Conservation (phyloP, 306 rosid species). For the Neltuma alba region DNA sequence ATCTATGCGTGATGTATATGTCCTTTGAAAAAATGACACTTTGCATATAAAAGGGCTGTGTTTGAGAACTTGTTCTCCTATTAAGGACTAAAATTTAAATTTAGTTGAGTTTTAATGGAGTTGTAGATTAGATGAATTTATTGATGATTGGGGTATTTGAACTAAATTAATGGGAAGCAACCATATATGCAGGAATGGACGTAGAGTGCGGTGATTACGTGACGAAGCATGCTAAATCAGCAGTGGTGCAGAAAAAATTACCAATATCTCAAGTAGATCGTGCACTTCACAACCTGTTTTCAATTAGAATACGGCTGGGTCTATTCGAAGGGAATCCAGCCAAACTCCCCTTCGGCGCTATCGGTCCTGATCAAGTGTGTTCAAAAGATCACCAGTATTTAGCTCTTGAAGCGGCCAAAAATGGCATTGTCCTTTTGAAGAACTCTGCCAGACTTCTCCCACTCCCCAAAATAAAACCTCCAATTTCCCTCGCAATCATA, state of each 20-base stretch:
- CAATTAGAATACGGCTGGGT: constrained; percentile 83
- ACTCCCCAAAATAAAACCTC: constrained; percentile 53
- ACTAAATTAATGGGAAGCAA: background rate
- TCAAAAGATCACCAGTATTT: constrained; percentile 64
- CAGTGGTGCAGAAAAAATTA: constrained; percentile 62
- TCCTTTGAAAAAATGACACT: too few relatives aligned
- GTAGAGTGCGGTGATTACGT: constrained; percentile 77
- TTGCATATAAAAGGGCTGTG: too few relatives aligned
- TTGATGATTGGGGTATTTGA: background rate
- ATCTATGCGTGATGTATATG: background rate
- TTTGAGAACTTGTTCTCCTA: background rate
- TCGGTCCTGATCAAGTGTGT: constrained; percentile 72
- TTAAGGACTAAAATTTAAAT: background rate
- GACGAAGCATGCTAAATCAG: constrained; percentile 57
- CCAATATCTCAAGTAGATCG: constrained; percentile 58
- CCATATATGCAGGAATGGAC: constrained; percentile 77
- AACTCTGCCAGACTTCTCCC: constrained; percentile 73
- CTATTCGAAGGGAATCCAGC: constrained; percentile 76
- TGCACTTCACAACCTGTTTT: constrained; percentile 79
- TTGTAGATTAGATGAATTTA: background rate
- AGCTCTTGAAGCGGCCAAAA: constrained; percentile 86
- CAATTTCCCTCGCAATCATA: constrained; percentile 67
- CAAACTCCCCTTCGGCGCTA: constrained; percentile 55
- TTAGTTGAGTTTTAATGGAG: background rate
- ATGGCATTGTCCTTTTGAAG: constrained; percentile 90